Conservation (phyloP, 2,329 filamentous ascomycete species). For the Hymenoscyphus fructigenus region DNA sequence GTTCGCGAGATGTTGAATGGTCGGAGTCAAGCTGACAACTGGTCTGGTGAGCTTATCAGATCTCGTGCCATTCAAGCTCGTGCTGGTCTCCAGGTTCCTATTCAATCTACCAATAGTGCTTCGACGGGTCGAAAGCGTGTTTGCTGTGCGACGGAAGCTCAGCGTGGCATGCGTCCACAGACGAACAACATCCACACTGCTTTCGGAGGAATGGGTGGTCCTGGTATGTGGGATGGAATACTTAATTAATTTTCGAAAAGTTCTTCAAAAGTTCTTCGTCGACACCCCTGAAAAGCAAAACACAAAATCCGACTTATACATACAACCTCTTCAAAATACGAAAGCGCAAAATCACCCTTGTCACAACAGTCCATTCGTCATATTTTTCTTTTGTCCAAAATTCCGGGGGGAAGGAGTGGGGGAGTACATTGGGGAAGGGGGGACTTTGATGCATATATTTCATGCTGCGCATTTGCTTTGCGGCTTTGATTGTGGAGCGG, state of each 20-base stretch:
- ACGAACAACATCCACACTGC: slow-evolving; percentile 47
- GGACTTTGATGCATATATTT: neutral
- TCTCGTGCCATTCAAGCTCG: slow-evolving; percentile 41
- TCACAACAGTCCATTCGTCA: slow-evolving; percentile 18
- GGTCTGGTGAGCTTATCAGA: slow-evolving; percentile 32
- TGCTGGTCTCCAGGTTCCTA: slow-evolving; percentile 41
- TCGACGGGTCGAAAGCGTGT: slow-evolving; percentile 58
- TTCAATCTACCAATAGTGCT: slow-evolving; percentile 45
- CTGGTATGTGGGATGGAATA: slow-evolving; percentile 67
- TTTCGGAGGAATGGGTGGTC: slow-evolving; percentile 51
- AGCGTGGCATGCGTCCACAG: slow-evolving; percentile 45
- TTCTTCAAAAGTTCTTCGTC: neutral
- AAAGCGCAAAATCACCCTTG: slow-evolving; percentile 6
- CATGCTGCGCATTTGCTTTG: neutral
- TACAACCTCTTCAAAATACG: slow-evolving; percentile 11
- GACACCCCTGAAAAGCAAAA: neutral
- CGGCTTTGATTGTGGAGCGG: neutral
- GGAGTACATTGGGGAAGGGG: neutral
- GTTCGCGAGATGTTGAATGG: slow-evolving; percentile 61
- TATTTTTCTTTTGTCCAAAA: slow-evolving; percentile 17
- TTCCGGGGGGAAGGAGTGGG: neutral
- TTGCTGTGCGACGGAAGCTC: slow-evolving; percentile 63
- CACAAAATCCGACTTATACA: slow-evolving; percentile 16
- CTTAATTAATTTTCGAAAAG: slow-evolving; percentile 43
- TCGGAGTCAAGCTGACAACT: slow-evolving; percentile 30